Evolutionary conservation across 441 rosid genomes (phyloP).

Genomic region (Adansonia rubrostipa): DNA sequence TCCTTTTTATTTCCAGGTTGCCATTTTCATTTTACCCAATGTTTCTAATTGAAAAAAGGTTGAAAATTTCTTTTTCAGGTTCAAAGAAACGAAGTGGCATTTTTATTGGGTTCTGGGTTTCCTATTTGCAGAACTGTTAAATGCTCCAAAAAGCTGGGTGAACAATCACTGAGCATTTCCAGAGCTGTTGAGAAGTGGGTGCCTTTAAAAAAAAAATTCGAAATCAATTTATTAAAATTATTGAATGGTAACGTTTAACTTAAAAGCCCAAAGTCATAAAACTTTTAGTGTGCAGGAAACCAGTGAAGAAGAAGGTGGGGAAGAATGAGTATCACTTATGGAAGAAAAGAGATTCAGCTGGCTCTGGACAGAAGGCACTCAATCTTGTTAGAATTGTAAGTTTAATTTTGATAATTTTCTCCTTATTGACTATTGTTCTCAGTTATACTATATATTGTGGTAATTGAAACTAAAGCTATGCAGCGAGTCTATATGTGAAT

Average conservation of each 20-base stretch:
- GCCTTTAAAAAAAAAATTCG: constrained; percentile 13
- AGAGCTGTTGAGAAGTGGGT: constrained; percentile 45
- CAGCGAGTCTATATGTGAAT: background rate
- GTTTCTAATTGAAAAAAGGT: background rate
- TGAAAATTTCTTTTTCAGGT: constrained; percentile 6
- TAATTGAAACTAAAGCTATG: background rate
- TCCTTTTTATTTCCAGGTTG: background rate
- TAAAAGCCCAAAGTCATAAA: background rate
- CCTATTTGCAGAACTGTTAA: constrained; percentile 37
- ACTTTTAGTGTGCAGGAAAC: constrained; percentile 41
- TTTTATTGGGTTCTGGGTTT: constrained; percentile 28
- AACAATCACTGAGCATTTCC: constrained; percentile 29
- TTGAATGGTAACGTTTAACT: background rate
- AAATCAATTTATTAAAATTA: background rate
- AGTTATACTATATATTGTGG: background rate
- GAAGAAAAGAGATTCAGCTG: constrained; percentile 81
- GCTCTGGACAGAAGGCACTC: constrained; percentile 74
- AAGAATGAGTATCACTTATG: constrained; percentile 68
- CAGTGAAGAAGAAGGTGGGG: constrained; percentile 40
- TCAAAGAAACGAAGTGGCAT: constrained; percentile 23
- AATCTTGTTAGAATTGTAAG: constrained; percentile 70
- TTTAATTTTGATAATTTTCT: background rate
- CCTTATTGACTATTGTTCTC: background rate
- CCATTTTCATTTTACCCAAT: background rate
- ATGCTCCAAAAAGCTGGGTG: constrained; percentile 38